A percentile compares a stretch with the other conserved stretches of the same genome.
These are phyloP conservation scores for Plectranthus barbatus DNA, from an alignment of 257 asterid species.

Conservation along the genomic window DNA sequence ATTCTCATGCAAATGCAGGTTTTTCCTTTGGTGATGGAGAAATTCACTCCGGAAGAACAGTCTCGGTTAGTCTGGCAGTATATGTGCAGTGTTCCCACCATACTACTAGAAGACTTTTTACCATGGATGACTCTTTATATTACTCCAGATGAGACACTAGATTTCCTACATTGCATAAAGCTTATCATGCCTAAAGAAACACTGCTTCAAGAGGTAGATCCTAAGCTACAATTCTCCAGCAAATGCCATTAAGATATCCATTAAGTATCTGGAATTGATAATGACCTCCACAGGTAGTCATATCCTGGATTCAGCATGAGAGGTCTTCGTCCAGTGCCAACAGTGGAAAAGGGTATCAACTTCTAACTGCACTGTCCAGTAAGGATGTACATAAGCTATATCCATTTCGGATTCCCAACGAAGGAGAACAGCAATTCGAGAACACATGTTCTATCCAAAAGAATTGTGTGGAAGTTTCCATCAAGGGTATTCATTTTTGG, in stretches of 20 bases:
- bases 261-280: conserved; percentile 22
- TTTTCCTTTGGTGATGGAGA: conserved; percentile 55
- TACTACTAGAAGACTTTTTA: conserved; percentile 64
- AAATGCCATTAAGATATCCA: conserved; percentile 1
- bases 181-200: conserved; percentile 58
- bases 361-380: conserved; percentile 37
- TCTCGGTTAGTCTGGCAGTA: conserved; percentile 76
- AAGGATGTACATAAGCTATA: conserved; percentile 30
- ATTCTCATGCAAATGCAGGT: conserved; percentile 41
- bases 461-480: conserved; percentile 28
- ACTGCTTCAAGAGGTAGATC: conserved; percentile 64
- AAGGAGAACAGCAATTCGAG: conserved; percentile 25
- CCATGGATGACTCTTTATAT: conserved; percentile 59
- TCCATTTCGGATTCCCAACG: conserved; percentile 24
- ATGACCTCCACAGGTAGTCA: conserved; percentile 46
- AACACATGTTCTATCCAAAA: conserved; percentile 18
- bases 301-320: conserved; percentile 59
- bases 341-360: conserved; percentile 39
- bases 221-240: conserved; percentile 11
- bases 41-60: conserved; percentile 55
- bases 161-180: conserved; percentile 41
- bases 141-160: conserved; percentile 44
- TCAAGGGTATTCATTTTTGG: conserved; percentile 58
- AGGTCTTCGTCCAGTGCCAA: conserved; percentile 23
- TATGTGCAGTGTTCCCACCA: conserved; percentile 67